Percentiles rank a stretch among this genome's conserved stretches.
Evolutionary conservation across 2,329 filamentous ascomycete genomes (phyloP).

Genomic region (Xylariales sp.): DNA sequence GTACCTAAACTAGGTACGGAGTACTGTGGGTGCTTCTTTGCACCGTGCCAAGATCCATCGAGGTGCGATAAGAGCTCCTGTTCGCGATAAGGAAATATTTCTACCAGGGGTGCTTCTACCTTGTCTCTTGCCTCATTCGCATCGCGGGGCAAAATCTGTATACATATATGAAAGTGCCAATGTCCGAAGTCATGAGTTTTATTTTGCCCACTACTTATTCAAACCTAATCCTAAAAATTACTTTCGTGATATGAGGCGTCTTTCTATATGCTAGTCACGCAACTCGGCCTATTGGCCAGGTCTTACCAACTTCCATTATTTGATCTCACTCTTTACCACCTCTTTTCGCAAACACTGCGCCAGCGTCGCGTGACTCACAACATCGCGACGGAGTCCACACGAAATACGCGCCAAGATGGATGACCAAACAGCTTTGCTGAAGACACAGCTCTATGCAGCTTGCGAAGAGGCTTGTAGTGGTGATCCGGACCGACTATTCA

Average conservation of each 20-base stretch:
- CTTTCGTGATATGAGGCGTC: conserved; percentile 7
- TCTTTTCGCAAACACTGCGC: conserved; percentile 31
- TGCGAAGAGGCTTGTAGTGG: conserved; percentile 60
- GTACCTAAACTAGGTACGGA: no score
- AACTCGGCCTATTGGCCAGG: conserved; percentile 40
- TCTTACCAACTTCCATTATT: conserved; percentile 41
- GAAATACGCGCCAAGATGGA: conserved; percentile 42
- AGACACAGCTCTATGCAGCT: conserved; percentile 67
- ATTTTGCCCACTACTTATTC: background rate
- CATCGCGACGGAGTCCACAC: conserved; percentile 12
- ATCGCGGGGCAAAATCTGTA: conserved; percentile 31
- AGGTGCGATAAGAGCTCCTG: conserved; percentile 36
- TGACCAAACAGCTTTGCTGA: conserved; percentile 56
- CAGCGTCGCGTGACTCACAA: conserved; percentile 30
- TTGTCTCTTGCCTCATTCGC: background rate
- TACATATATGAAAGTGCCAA: background rate
- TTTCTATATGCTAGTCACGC: conserved; percentile 36
- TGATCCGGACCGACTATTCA: conserved; percentile 62
- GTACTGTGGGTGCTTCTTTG: background rate
- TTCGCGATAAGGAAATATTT: conserved; percentile 40
- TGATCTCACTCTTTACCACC: conserved; percentile 39
- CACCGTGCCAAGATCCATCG: conserved; percentile 5
- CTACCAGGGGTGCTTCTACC: conserved; percentile 7
- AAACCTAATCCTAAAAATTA: background rate
- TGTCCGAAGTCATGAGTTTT: conserved; percentile 1